These are phyloP conservation scores for Fraxinus angustifolia DNA, from an alignment of 305 asterid species.

Conservation along the genomic window DNA sequence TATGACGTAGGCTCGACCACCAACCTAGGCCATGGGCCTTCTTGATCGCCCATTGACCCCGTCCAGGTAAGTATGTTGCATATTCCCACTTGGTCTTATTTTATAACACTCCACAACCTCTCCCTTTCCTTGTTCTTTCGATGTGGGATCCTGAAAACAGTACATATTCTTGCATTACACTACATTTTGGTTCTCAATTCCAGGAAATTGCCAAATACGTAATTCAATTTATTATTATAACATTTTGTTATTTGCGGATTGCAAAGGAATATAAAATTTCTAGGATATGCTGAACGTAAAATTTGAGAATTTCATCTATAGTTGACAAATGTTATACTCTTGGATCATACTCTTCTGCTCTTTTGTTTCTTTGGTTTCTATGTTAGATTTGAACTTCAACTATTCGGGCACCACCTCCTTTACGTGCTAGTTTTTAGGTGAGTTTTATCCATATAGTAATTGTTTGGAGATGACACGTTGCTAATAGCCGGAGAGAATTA, in stretches of 20 bases:
- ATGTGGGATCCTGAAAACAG: neutral
- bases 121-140: neutral
- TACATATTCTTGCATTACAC: neutral
- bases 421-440: neutral
- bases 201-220: neutral
- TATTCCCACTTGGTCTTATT: neutral
- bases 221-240: neutral
- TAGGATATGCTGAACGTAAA: neutral
- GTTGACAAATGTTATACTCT: neutral
- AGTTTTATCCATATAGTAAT: no score
- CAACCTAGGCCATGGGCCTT: conserved; percentile 41
- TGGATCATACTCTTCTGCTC: neutral
- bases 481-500: neutral
- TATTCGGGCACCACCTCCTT: neutral
- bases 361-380: neutral
- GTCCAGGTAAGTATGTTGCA: conserved; percentile 47
- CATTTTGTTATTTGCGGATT: neutral
- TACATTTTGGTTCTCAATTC: neutral
- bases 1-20: conserved; percentile 38
- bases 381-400: no score
- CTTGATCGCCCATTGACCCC: conserved; percentile 46
- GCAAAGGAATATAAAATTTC: neutral
- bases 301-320: neutral
- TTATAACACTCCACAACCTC: neutral
- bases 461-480: neutral